Base-by-base conservation (phyloP, 2,329 filamentous ascomycete species). In the Cylindrodendrum hubeiense region DNA sequence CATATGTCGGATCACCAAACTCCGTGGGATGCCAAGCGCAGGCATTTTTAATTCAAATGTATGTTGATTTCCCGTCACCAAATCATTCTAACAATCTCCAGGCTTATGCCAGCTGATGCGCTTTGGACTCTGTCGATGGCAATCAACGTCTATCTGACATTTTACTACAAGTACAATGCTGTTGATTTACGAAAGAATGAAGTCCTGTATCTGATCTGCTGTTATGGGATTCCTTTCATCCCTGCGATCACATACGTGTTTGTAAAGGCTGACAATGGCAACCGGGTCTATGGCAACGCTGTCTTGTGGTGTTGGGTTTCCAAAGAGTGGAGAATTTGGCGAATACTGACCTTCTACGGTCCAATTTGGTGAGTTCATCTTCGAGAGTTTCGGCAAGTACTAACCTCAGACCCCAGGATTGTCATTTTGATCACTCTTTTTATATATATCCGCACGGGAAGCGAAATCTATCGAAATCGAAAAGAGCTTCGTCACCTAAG, bases 121-220 rank as follows among this genome's bases (percentile, higher is more conserved):
- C 81, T 90, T 37, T 94, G 90, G 91, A 91, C 90, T 1, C 82
- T 94, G 67, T 89, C 89, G 57, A 95, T 95, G 92, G 91, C 92
- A 1, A 83, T 89, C 70, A 95, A 95, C 75, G 92, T 95, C 58
- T 92, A 92, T 76, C 80, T 95, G 10, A 93, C 92, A 0, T 93
- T 95, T 74, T 93, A 93, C 77, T 83, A 84, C 69, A 90, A 90
- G 66, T 93, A 89, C 72, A 87, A 90, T 63, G 86, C 89, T 0
- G 77, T 82, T 1, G 85, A 87, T 58, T 82, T 95, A 21, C 87
- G 87, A 17, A 82, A 77, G 44, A 53, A 50, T 22, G 61, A 64
- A 37, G 3, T 59, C 10, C 33, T 64, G 22, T 64, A 64, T 19
- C 5, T 64, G 6, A 21, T 49, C 19, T 59, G 39, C 28, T 64